These are phyloP conservation scores for Aphanomyces cochlioides DNA, from an alignment of 352 stramenopile species.

Conservation along the genomic window DNA sequence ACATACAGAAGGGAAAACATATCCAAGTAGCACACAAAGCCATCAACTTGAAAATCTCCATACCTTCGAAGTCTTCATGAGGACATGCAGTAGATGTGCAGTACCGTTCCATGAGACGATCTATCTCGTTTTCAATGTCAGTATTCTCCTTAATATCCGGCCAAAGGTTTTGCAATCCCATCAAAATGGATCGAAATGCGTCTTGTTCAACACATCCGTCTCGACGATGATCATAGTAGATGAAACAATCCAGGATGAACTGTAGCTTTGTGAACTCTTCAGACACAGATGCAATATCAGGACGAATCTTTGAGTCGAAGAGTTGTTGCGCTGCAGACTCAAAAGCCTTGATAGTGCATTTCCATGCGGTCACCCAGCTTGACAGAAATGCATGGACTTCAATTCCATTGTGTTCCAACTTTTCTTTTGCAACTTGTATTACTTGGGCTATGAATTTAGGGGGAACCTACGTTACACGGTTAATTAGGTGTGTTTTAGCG, in stretches of 20 bases:
- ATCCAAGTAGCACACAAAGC: slow-evolving; percentile 70
- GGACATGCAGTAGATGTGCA: not conserved
- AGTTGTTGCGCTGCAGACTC: not conserved
- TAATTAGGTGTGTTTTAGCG: not conserved
- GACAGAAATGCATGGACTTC: slow-evolving; percentile 24
- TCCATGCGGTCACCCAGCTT: slow-evolving; percentile 14
- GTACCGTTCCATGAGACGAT: slow-evolving; percentile 14
- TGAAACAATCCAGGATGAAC: slow-evolving; percentile 22
- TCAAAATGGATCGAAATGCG: slow-evolving; percentile 13
- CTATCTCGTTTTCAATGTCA: slow-evolving; percentile 1
- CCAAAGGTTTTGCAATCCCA: slow-evolving; percentile 20
- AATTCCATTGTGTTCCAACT: not conserved
- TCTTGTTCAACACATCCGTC: slow-evolving; percentile 21
- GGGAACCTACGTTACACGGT: not conserved
- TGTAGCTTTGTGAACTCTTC: slow-evolving; percentile 9
- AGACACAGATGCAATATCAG: not conserved
- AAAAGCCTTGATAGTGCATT: not conserved
- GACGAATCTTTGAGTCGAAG: slow-evolving; percentile 3
- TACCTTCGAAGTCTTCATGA: slow-evolving; percentile 7
- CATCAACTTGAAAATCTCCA: slow-evolving; percentile 50
- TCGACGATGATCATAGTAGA: slow-evolving; percentile 23
- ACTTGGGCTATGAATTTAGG: slow-evolving; percentile 7
- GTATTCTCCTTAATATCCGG: not conserved
- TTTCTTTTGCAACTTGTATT: not conserved
- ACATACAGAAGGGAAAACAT: slow-evolving; percentile 84